Conservation (phyloP, 225 moss, liverwort and hornwort species). For the Marchantia paleacea region DNA sequence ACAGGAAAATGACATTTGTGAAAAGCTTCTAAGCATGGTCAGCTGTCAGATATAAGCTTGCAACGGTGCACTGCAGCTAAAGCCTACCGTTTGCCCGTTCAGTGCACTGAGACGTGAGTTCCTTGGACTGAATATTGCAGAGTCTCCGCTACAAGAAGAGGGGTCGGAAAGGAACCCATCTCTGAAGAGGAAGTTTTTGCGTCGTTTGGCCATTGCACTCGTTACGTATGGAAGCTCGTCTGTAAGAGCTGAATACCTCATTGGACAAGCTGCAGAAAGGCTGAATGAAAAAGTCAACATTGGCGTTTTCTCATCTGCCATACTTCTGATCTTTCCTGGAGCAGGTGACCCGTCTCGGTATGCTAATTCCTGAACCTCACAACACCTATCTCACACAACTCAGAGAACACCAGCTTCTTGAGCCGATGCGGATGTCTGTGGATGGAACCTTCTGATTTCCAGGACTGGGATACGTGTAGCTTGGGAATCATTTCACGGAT, state of each 20-base stretch:
- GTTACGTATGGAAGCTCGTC: conserved; percentile 61
- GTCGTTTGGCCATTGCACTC: conserved; percentile 51
- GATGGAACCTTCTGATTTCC: neutral
- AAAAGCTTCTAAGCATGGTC: too few species aligned
- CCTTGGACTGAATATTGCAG: conserved; percentile 24
- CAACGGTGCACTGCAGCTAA: neutral
- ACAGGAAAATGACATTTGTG: neutral
- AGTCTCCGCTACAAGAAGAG: conserved; percentile 35
- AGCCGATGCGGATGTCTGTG: neutral
- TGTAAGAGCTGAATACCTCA: conserved; percentile 63
- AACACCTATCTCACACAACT: too few species aligned
- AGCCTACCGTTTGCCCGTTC: neutral
- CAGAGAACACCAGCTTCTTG: too few species aligned
- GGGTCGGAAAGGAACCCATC: neutral
- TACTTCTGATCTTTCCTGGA: conserved; percentile 52
- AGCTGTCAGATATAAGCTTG: too few species aligned
- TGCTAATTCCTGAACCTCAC: neutral
- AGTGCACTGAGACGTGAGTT: neutral
- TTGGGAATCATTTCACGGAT: too few species aligned
- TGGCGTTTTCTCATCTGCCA: conserved; percentile 46
- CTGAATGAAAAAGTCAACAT: conserved; percentile 53
- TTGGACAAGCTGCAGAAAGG: conserved; percentile 49
- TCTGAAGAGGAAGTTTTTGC: conserved; percentile 45
- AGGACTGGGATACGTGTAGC: too few species aligned
- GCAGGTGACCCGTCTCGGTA: conserved; percentile 23